A percentile compares a stretch with the other conserved stretches of the same genome.
Evolutionary conservation across 495 filamentous ascomycete genomes (phyloP).

Genomic region (Hypoxylon subgilvum): DNA sequence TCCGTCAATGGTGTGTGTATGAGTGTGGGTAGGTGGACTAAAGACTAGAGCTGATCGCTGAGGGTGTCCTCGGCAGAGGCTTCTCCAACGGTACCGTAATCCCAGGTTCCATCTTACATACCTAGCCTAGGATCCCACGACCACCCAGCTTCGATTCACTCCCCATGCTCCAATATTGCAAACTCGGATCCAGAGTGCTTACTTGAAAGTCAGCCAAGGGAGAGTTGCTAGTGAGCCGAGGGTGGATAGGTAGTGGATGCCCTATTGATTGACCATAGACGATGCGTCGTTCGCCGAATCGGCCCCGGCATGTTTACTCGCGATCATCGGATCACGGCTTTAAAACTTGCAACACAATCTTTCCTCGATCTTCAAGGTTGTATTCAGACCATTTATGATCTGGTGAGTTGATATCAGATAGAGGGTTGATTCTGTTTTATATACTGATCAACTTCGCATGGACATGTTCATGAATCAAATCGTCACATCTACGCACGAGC

Average conservation of each 20-base stretch:
- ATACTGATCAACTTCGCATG: no score
- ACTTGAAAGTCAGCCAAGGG: neutral
- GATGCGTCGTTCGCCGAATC: conserved; percentile 11
- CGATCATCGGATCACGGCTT: conserved; percentile 6
- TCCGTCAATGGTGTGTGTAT: conserved; percentile 21
- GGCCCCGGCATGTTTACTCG: conserved; percentile 11
- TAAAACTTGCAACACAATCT: neutral
- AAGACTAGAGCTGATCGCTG: neutral
- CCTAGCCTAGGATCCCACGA: neutral
- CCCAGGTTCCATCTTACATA: neutral
- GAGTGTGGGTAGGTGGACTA: neutral
- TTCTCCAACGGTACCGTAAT: neutral
- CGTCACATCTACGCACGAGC: neutral
- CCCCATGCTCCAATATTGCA: neutral
- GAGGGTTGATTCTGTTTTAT: no score
- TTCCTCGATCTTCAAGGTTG: neutral
- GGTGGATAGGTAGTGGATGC: no score
- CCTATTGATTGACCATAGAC: neutral
- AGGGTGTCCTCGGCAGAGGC: conserved; percentile 3
- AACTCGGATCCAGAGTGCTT: neutral
- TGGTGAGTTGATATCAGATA: neutral
- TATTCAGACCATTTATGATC: neutral
- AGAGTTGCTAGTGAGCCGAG: no score
- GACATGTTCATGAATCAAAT: no score
- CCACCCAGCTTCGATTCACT: no score